phyloP scores from a whole-genome alignment of 345 rosid genomes.

The Cochlearia excelsa region DNA sequence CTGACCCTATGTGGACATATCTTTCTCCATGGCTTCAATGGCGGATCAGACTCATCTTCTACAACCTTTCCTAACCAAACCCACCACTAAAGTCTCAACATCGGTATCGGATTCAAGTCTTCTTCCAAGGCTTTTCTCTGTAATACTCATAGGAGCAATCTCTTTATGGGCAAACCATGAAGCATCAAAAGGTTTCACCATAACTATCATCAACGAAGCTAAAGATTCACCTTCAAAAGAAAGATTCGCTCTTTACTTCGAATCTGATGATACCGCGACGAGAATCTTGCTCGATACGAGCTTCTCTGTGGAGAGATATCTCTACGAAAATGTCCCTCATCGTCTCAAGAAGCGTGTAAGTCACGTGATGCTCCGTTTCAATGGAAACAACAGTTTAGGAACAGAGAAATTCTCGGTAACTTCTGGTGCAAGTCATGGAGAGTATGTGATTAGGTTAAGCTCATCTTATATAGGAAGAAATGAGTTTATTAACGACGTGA shows the following conservation, averaged over 20 bases:
- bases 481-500: conserved; percentile 23
- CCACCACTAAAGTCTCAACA: not conserved
- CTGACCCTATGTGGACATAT: conserved; percentile 17
- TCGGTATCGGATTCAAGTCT: conserved; percentile 18
- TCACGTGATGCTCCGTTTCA: conserved; percentile 40
- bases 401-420: conserved; percentile 15
- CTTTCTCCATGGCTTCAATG: conserved; percentile 23
- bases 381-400: not conserved
- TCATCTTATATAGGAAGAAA: conserved; percentile 31
- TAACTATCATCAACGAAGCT: conserved; percentile 43
- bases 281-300: conserved; percentile 46
- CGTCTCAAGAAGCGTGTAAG: conserved; percentile 33
- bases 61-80: conserved; percentile 34
- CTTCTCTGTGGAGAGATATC: conserved; percentile 41
- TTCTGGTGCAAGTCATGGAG: conserved; percentile 27
- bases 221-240: conserved; percentile 36
- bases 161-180: conserved; percentile 59
- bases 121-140: conserved; percentile 36
- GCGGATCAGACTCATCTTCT: conserved; percentile 35
- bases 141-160: conserved; percentile 42
- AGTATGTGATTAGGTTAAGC: conserved; percentile 41
- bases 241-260: conserved; percentile 47
- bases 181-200: conserved; percentile 51
- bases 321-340: conserved; percentile 40
- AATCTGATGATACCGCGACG: conserved; percentile 52